These are phyloP conservation scores for Kodamaea suecica DNA, from an alignment of 1,139 yeast species.

Conservation along the genomic window DNA sequence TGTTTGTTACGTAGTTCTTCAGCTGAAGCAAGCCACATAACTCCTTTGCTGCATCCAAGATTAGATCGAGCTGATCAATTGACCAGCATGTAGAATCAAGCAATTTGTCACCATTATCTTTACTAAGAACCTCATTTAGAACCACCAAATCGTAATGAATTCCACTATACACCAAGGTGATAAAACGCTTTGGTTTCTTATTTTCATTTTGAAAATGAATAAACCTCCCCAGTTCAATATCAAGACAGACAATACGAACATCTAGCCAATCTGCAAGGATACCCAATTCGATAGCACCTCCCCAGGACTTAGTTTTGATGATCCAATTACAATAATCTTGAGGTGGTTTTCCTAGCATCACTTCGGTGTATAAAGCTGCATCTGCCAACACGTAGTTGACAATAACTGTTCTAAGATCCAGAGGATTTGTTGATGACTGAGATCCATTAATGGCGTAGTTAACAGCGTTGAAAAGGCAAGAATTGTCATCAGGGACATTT, in stretches of 20 bases:
- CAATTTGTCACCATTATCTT: conserved; percentile 7
- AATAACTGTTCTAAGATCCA: conserved; percentile 46
- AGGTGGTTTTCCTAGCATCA: conserved; percentile 54
- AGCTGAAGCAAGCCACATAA: conserved; percentile 48
- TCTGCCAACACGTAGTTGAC: conserved; percentile 44
- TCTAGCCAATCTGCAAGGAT: conserved; percentile 56
- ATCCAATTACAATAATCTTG: conserved; percentile 64
- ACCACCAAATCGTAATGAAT: conserved; percentile 72
- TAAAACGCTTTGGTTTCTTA: conserved; percentile 32
- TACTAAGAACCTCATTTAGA: conserved; percentile 29
- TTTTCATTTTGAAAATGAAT: conserved; percentile 51
- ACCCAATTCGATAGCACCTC: conserved; percentile 79
- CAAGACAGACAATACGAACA: conserved; percentile 59
- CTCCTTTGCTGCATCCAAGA: conserved; percentile 35
- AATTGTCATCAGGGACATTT: conserved; percentile 73
- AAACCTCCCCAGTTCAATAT: conserved; percentile 60
- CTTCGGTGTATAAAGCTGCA: conserved; percentile 50
- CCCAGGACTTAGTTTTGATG: conserved; percentile 63
- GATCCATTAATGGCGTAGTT: conserved; percentile 49
- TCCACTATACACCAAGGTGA: conserved; percentile 64
- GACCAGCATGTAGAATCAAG: conserved; percentile 9
- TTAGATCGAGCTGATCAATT: conserved; percentile 18
- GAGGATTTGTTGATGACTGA: conserved; percentile 25
- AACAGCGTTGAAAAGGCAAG: conserved; percentile 72
- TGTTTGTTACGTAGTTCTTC: conserved; percentile 64